phyloP scores from a whole-genome alignment of 2,329 filamentous ascomycete genomes.

The Phyllosticta paracitricarpa region DNA sequence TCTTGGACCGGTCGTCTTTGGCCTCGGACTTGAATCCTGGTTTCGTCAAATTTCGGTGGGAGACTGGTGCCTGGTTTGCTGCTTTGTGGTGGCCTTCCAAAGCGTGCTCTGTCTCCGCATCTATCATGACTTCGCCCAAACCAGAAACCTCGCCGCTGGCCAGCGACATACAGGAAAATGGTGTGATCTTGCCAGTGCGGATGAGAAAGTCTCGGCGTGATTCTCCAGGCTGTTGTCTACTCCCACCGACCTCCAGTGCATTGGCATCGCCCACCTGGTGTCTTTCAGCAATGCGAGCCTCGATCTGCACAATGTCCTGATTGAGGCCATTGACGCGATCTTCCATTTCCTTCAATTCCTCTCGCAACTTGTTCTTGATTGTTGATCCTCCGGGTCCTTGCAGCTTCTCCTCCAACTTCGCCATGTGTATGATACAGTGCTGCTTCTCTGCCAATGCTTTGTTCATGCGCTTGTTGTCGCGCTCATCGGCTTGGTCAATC shows the following conservation, averaged over 20 bases:
- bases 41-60: constrained; percentile 39
- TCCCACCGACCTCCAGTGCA: constrained; percentile 37
- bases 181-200: constrained; percentile 93
- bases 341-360: constrained; percentile 57
- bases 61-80: constrained; percentile 22
- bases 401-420: constrained; percentile 39
- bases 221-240: constrained; percentile 63
- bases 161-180: constrained; percentile 73
- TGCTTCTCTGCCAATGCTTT: constrained; percentile 42
- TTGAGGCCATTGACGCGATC: constrained; percentile 54
- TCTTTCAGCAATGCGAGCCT: constrained; percentile 67
- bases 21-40: constrained; percentile 34
- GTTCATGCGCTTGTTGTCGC: constrained; percentile 53
- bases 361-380: constrained; percentile 48
- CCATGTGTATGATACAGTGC: constrained; percentile 57
- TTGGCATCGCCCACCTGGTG: constrained; percentile 46
- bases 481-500: constrained; percentile 51
- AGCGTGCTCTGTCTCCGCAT: constrained; percentile 51
- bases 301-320: constrained; percentile 70
- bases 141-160: constrained; percentile 55
- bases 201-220: constrained; percentile 83
- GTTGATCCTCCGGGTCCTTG: constrained; percentile 44
- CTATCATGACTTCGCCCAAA: constrained; percentile 66
- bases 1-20: background rate
- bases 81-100: constrained; percentile 14